Conservation (phyloP, 495 filamentous ascomycete genomes). For the Beverwykella pulmonaria region DNA sequence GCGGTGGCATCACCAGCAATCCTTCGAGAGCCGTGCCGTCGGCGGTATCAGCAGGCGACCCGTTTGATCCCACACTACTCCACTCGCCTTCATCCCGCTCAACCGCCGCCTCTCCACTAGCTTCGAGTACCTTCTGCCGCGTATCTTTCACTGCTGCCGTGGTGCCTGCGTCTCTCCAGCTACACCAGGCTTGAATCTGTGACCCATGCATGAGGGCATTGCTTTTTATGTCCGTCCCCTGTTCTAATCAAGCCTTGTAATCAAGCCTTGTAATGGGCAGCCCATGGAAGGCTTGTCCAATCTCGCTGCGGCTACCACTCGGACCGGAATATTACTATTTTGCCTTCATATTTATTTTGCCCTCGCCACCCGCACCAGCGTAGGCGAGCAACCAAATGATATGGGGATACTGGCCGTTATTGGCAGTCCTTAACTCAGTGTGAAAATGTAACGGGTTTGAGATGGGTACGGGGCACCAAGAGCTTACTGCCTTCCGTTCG, state of each 20-base stretch:
- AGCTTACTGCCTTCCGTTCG: not conserved
- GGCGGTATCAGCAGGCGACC: slow-evolving; percentile 11
- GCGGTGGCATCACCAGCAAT: not conserved
- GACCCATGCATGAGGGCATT: not conserved
- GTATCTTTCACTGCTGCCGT: not conserved
- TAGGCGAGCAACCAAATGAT: not conserved
- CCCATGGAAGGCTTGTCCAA: not conserved
- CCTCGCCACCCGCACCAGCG: not conserved
- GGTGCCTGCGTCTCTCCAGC: not conserved
- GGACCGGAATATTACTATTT: not conserved
- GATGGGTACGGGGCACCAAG: not conserved
- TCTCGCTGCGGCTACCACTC: not conserved
- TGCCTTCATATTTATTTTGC: not conserved
- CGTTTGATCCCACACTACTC: slow-evolving; percentile 5
- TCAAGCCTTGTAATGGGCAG: not conserved
- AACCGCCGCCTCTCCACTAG: not conserved
- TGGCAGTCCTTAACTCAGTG: not conserved
- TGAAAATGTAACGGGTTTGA: not conserved
- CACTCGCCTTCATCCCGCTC: not conserved
- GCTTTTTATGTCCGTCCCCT: not conserved
- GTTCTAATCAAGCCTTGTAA: not conserved
- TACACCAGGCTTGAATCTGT: not conserved
- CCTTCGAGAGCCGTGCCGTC: not conserved
- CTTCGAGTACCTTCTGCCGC: not conserved
- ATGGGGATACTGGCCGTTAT: not conserved